Evolutionary conservation across 441 rosid genomes (phyloP).

Genomic region (Euphorbia celastroides): DNA sequence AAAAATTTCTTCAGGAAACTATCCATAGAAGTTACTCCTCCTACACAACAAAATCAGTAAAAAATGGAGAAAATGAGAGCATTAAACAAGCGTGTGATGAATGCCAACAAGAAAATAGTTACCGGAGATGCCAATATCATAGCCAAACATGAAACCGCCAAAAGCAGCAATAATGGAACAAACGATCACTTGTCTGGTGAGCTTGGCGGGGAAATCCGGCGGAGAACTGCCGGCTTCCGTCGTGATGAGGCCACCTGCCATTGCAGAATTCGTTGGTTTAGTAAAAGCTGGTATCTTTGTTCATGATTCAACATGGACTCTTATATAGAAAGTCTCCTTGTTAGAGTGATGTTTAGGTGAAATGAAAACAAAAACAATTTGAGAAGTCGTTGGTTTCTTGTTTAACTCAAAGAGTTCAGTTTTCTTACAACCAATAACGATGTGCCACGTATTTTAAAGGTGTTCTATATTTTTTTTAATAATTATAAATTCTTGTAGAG

Average conservation of each 20-base stretch:
- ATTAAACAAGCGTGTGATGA: not conserved
- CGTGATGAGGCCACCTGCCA: constrained; percentile 24
- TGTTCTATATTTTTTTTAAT: too few species aligned
- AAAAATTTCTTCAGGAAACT: constrained; percentile 49
- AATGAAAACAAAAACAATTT: too few species aligned
- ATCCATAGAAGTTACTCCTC: constrained; percentile 65
- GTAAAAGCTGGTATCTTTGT: not conserved
- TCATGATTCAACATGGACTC: not conserved
- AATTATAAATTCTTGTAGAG: too few species aligned
- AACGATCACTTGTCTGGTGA: constrained; percentile 37
- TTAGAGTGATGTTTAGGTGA: not conserved
- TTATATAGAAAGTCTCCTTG: not conserved
- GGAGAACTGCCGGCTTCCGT: constrained; percentile 21
- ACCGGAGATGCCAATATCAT: constrained; percentile 61
- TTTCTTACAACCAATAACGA: too few species aligned
- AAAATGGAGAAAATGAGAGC: not conserved
- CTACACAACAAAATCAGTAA: constrained; percentile 17
- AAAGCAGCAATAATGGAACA: constrained; percentile 48
- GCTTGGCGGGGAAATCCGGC: constrained; percentile 32
- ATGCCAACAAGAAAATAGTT: not conserved
- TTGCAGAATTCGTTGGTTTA: constrained; percentile 4
- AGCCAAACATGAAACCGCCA: constrained; percentile 66
- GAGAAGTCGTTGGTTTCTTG: too few species aligned
- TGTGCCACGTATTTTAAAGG: too few species aligned
- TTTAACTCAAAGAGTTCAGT: too few species aligned